phyloP scores from a whole-genome alignment of 2,329 filamentous ascomycete genomes.

The Elsinoe arachidis region DNA sequence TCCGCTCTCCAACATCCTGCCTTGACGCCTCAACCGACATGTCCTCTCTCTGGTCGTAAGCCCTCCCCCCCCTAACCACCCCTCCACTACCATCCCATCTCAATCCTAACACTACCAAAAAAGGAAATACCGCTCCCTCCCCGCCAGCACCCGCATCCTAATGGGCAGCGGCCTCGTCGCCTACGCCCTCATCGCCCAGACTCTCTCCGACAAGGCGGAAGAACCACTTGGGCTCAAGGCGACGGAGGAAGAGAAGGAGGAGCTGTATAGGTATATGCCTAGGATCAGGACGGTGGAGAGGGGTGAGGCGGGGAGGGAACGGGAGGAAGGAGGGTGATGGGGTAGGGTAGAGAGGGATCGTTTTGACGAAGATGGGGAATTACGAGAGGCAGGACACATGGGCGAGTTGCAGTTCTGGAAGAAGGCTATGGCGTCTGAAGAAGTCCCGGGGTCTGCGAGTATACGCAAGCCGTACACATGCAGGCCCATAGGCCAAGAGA shows the following conservation, averaged over 20 bases:
- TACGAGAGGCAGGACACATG: no score
- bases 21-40: no score
- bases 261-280: slow-evolving; percentile 53
- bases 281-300: slow-evolving; percentile 54
- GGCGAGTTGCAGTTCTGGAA: no score
- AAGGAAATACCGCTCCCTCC: slow-evolving; percentile 55
- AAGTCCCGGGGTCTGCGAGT: no score
- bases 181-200: slow-evolving; percentile 68
- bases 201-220: slow-evolving; percentile 63
- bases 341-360: not conserved
- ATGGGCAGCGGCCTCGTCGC: slow-evolving; percentile 67
- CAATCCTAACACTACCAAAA: slow-evolving; percentile 21
- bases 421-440: not conserved
- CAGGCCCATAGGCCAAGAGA: no score
- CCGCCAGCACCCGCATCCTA: slow-evolving; percentile 59
- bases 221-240: slow-evolving; percentile 63
- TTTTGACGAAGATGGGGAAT: not conserved
- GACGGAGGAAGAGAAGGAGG: slow-evolving; percentile 62
- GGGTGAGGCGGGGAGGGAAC: slow-evolving; percentile 20
- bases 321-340: not conserved
- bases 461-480: no score
- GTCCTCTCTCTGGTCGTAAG: slow-evolving; percentile 13
- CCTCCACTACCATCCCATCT: slow-evolving; percentile 18
- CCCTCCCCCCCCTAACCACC: not conserved
- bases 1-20: no score